Conservation (phyloP, 1,284 basidiomycete species). For the Pisolithus thermaeus region DNA sequence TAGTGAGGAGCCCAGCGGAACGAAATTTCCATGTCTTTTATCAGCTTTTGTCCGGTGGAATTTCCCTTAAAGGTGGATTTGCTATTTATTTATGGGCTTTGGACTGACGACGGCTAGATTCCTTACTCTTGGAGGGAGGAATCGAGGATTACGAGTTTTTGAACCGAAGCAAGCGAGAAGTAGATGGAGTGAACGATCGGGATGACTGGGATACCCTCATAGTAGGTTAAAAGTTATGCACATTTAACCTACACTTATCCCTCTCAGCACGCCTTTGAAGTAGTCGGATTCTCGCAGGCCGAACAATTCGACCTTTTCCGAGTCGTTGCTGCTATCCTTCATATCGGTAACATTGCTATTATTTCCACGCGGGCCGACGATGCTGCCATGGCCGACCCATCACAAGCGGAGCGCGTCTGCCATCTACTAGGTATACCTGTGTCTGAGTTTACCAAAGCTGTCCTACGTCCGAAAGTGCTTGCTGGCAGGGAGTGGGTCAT, state of each 20-base stretch:
- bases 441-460: constrained; percentile 83
- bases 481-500: constrained; percentile 98
- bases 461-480: constrained; percentile 84
- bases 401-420: constrained; percentile 87
- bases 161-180: constrained; percentile 82
- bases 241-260: background rate
- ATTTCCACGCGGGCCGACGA: constrained; percentile 82
- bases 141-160: constrained; percentile 89
- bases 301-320: constrained; percentile 95
- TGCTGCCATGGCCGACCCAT: constrained; percentile 77
- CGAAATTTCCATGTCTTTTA: constrained; percentile 98
- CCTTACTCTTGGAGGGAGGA: constrained; percentile 70
- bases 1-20: constrained; percentile 83
- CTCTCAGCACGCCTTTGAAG: constrained; percentile 67
- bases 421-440: constrained; percentile 92
- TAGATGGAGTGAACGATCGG: constrained; percentile 92
- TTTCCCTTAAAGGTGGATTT: constrained; percentile 54
- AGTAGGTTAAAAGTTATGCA: constrained; percentile 33
- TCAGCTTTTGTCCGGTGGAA: constrained; percentile 73
- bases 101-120: constrained; percentile 40
- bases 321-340: constrained; percentile 90
- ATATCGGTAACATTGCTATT: constrained; percentile 92
- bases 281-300: constrained; percentile 78
- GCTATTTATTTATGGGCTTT: background rate
- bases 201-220: constrained; percentile 84